phyloP scores from a whole-genome alignment of 768 basidiomycete genomes.

The Boletus patriciae region DNA sequence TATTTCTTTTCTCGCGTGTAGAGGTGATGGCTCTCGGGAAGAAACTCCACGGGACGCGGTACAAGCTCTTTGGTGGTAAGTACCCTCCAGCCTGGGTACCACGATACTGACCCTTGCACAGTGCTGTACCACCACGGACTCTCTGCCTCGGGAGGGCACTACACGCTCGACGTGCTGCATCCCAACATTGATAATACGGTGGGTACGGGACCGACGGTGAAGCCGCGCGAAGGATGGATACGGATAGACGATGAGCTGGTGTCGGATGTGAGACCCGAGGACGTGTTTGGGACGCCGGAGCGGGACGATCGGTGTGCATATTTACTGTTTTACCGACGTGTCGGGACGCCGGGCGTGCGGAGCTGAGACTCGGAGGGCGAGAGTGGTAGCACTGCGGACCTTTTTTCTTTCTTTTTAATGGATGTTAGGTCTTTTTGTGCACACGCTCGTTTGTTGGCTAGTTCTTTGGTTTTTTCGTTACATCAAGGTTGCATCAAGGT shows the following conservation, averaged over 20 bases:
- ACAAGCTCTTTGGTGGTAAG: slow-evolving; percentile 83
- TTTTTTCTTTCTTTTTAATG: not conserved
- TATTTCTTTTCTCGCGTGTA: slow-evolving; percentile 27
- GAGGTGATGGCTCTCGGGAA: slow-evolving; percentile 62
- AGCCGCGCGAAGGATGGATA: slow-evolving; percentile 73
- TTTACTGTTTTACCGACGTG: slow-evolving; percentile 78
- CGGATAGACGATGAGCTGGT: slow-evolving; percentile 93
- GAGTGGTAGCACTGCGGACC: not conserved
- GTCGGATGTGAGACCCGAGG: slow-evolving; percentile 64
- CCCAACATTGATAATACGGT: slow-evolving; percentile 54
- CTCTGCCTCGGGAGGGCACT: slow-evolving; percentile 91
- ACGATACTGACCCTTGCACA: slow-evolving; percentile 23
- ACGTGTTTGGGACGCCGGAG: slow-evolving; percentile 61
- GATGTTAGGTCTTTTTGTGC: not conserved
- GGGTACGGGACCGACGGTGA: slow-evolving; percentile 13
- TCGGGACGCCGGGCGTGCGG: slow-evolving; percentile 35
- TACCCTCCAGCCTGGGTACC: not conserved
- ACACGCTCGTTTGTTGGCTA: not conserved
- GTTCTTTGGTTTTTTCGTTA: not conserved
- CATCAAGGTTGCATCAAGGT: too few species aligned
- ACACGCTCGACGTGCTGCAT: slow-evolving; percentile 87
- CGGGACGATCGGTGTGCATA: slow-evolving; percentile 77
- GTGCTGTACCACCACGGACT: slow-evolving; percentile 93
- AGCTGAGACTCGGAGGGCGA: slow-evolving; percentile 16
- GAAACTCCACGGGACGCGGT: slow-evolving; percentile 52